Conservation (phyloP, 305 asterid genomes). For the Fraxinus angustifolia region DNA sequence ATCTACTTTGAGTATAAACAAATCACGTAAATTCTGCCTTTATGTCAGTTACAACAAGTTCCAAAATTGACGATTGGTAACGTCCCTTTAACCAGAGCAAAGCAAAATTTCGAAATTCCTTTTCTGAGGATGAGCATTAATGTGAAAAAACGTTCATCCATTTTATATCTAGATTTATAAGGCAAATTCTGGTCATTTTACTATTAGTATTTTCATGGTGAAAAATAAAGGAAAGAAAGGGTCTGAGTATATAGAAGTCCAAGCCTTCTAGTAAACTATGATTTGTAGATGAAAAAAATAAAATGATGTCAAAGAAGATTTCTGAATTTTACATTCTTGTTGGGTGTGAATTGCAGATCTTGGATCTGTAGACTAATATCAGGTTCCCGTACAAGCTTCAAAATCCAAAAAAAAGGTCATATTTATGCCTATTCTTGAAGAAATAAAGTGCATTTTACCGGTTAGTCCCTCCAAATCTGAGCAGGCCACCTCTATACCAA, state of each 20-base stretch:
- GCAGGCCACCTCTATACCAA: not conserved
- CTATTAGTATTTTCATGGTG: not conserved
- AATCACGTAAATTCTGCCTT: no score
- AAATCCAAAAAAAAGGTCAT: not conserved
- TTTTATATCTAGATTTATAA: no score
- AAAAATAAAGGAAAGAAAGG: not conserved
- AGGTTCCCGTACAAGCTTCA: not conserved
- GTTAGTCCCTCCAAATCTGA: not conserved
- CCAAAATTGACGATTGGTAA: not conserved
- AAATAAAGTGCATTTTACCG: not conserved
- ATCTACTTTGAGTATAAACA: no score
- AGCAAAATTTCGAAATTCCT: no score
- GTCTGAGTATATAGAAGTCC: not conserved
- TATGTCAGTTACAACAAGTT: no score
- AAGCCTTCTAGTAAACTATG: not conserved
- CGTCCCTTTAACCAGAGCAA: not conserved
- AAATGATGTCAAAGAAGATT: not conserved
- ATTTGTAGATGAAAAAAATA: not conserved
- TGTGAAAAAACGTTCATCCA: not conserved
- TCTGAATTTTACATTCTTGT: no score
- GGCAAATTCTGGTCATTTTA: not conserved
- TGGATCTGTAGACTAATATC: not conserved
- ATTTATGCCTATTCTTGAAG: not conserved
- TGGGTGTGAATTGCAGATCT: not conserved
- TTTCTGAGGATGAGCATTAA: not conserved